Evolutionary conservation across 2,329 filamentous ascomycete species (phyloP), one percentile per base, ranked within the genome.

Genomic region (Lecanicillium sp.): DNA sequence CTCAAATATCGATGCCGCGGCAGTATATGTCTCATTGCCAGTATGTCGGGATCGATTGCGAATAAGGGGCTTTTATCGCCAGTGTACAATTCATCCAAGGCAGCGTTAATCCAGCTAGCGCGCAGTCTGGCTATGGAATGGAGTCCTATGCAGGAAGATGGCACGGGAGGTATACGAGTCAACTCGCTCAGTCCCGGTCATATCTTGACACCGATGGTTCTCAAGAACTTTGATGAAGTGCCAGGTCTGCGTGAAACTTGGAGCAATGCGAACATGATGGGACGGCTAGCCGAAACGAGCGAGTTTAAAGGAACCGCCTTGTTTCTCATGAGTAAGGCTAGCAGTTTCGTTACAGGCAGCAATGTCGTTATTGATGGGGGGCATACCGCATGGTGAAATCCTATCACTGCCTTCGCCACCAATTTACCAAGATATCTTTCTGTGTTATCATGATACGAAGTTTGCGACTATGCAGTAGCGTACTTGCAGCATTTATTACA

Each of bases 231-330:
- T 56, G 72, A 81, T 52, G 74, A 86, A 55, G 83, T 78, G 17
- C 86, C 86, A 0, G 81, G 83, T 27, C 65, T 74, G 32, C 63
- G 61, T 45, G 62, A 68, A 43, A 74, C 78, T 47, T 90, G 86
- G 85, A 78, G 83, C 45, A 77, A 72, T 48, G 80, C 86, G 66
- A 89, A 87, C 60, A 88, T 89, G 84, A 71, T 89, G 55, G 81
- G 74, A 2, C 70, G 79, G 19, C 65, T 84, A 26, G 79, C 77
- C 21, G 64, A 65, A 21, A 75, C 79, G 0, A 69, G 73, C 38
- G 79, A 84, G 56, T 83, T 83, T 60, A 74, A 78, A 55, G 79
- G 79, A 0, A 75, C 79, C 0, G 77, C 75, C 2, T 66, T 83
- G 8, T 85, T 82, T 55, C 66, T 84, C 51, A 63, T 84, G 19